Evolutionary conservation across 2,329 filamentous ascomycete species (phyloP).

Genomic region (Monosporascus sp.): DNA sequence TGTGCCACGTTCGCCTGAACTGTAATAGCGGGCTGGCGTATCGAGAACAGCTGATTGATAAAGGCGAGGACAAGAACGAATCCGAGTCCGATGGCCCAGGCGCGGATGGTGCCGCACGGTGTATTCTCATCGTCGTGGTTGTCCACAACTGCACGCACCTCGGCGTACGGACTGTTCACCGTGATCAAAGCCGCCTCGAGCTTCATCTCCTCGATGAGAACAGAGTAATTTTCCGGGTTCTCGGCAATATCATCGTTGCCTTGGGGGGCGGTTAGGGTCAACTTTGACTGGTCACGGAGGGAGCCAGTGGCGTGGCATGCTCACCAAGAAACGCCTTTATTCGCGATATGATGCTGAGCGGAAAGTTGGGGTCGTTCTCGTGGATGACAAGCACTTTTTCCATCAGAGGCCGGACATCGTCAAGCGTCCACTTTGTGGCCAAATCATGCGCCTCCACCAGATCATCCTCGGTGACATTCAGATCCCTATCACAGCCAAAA

Average conservation of each 20-base stretch:
- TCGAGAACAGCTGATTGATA: conserved; percentile 54
- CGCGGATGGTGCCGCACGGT: conserved; percentile 50
- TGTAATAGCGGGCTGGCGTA: conserved; percentile 50
- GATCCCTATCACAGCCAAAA: conserved; percentile 8
- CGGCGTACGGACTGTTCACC: conserved; percentile 33
- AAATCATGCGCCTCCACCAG: conserved; percentile 18
- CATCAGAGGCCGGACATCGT: conserved; percentile 25
- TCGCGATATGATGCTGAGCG: conserved; percentile 32
- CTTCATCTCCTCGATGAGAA: conserved; percentile 29
- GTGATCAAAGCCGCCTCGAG: conserved; percentile 28
- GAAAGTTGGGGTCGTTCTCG: conserved; percentile 44
- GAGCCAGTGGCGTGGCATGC: background rate
- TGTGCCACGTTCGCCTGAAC: conserved; percentile 54
- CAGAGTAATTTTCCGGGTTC: conserved; percentile 32
- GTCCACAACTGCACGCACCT: conserved; percentile 43
- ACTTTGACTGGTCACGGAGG: background rate
- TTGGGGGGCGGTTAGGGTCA: background rate
- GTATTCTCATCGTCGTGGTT: conserved; percentile 48
- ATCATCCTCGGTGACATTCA: conserved; percentile 21
- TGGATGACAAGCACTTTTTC: conserved; percentile 36
- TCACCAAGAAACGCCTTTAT: conserved; percentile 35
- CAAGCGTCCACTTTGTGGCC: conserved; percentile 16
- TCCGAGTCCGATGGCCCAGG: conserved; percentile 48
- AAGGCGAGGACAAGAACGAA: conserved; percentile 46
- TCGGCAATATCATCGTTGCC: conserved; percentile 19